Evolutionary conservation across 495 filamentous ascomycete species (phyloP).

Genomic region (Penicillium lividum): DNA sequence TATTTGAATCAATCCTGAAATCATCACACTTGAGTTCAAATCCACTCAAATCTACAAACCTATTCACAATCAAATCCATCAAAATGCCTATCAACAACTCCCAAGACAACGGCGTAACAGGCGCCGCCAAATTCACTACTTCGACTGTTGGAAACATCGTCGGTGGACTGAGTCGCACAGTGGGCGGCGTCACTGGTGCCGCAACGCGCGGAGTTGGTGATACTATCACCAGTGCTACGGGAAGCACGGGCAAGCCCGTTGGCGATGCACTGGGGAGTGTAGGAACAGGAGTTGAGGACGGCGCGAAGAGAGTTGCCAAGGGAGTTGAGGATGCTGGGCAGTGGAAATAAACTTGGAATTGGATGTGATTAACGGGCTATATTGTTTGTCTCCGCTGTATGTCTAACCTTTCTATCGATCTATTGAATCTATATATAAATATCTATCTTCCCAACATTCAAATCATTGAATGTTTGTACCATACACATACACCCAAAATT

Average conservation of each 20-base stretch:
- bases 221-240: conserved; percentile 62
- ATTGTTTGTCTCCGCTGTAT: neutral
- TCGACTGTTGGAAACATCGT: conserved; percentile 62
- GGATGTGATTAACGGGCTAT: no score
- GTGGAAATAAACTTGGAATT: conserved; percentile 47
- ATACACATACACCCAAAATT: neutral
- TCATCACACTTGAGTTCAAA: neutral
- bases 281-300: conserved; percentile 61
- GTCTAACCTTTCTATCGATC: conserved; percentile 1
- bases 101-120: conserved; percentile 39
- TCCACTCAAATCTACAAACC: conserved; percentile 1
- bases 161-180: conserved; percentile 63
- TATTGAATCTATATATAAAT: conserved; percentile 5
- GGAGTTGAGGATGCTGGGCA: conserved; percentile 70
- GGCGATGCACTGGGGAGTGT: conserved; percentile 64
- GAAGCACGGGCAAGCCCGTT: conserved; percentile 62
- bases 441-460: neutral
- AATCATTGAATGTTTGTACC: no score
- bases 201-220: conserved; percentile 64
- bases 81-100: conserved; percentile 25
- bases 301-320: conserved; percentile 54
- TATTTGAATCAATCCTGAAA: neutral
- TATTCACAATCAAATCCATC: neutral
- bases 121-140: conserved; percentile 49
- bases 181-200: conserved; percentile 68